A percentile compares a stretch with the other conserved stretches of the same genome.
Conservation (phyloP, 257 asterid species). For the Verbena officinalis region DNA sequence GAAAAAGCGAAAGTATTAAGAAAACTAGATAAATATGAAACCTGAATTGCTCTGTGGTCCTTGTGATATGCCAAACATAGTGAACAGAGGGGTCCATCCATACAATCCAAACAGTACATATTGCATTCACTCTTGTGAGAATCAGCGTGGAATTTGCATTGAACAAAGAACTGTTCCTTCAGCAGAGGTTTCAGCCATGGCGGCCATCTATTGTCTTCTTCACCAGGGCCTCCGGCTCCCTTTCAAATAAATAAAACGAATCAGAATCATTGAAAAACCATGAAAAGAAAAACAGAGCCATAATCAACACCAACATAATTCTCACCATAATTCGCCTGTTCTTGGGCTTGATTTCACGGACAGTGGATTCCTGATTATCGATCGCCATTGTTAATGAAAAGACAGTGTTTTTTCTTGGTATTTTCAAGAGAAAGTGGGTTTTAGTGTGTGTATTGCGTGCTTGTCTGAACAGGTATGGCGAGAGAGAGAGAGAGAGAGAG, state of each 20-base stretch:
- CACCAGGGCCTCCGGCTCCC: conserved; percentile 51
- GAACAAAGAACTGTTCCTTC: conserved; percentile 46
- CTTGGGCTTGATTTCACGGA: conserved; percentile 61
- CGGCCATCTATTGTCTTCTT: conserved; percentile 58
- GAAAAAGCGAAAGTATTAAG: conserved; percentile 8
- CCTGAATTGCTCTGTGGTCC: conserved; percentile 57
- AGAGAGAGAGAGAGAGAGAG: conserved; percentile 16
- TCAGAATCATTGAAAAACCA: neutral
- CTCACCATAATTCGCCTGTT: conserved; percentile 63
- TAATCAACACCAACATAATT: neutral
- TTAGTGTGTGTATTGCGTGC: conserved; percentile 15
- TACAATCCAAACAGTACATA: conserved; percentile 52
- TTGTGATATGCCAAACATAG: conserved; percentile 45
- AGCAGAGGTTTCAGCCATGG: conserved; percentile 51
- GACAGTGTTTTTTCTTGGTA: neutral
- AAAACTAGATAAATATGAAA: conserved; percentile 4
- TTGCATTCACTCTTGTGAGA: conserved; percentile 53
- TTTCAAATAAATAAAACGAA: conserved; percentile 5
- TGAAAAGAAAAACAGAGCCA: neutral
- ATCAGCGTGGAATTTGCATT: conserved; percentile 50
- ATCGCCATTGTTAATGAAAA: conserved; percentile 54
- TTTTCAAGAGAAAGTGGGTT: neutral
- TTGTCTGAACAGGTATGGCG: conserved; percentile 22
- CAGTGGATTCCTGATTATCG: conserved; percentile 56
- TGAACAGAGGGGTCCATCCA: conserved; percentile 47